These are phyloP conservation scores for Colletotrichum eremochloae DNA, from an alignment of 2,329 filamentous ascomycete species.

Conservation along the genomic window DNA sequence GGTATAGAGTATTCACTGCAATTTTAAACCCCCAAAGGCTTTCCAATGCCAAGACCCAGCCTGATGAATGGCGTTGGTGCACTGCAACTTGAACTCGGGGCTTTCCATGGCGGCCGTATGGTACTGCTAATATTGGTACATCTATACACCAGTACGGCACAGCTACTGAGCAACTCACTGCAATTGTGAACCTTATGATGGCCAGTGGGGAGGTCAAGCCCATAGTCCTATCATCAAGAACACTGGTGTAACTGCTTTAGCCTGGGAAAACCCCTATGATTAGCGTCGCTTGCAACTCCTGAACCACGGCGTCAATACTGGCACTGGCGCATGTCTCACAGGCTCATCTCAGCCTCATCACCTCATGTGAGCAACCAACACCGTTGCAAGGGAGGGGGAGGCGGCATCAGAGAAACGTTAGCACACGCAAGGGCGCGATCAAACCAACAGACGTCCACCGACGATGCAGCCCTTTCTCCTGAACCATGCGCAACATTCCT, in stretches of 20 bases:
- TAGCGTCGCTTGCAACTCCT: too few species aligned
- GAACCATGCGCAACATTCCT: not conserved
- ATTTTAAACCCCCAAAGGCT: not conserved
- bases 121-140: not conserved
- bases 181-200: not conserved
- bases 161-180: not conserved
- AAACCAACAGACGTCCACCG: not conserved
- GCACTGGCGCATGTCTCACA: slow-evolving; percentile 8
- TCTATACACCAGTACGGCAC: not conserved
- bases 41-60: not conserved
- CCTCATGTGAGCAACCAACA: not conserved
- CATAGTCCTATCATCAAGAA: not conserved
- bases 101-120: not conserved
- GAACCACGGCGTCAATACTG: not conserved
- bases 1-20: not conserved
- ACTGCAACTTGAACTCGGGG: slow-evolving; percentile 23
- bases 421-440: slow-evolving; percentile 11
- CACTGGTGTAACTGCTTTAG: too few species aligned
- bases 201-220: not conserved
- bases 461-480: not conserved
- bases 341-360: slow-evolving; percentile 1
- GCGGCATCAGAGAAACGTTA: not conserved
- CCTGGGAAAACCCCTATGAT: not conserved
- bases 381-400: slow-evolving; percentile 27
- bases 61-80: not conserved